Base-by-base conservation (phyloP, 164 flowering plant genomes). In the Amborella trichopoda region DNA sequence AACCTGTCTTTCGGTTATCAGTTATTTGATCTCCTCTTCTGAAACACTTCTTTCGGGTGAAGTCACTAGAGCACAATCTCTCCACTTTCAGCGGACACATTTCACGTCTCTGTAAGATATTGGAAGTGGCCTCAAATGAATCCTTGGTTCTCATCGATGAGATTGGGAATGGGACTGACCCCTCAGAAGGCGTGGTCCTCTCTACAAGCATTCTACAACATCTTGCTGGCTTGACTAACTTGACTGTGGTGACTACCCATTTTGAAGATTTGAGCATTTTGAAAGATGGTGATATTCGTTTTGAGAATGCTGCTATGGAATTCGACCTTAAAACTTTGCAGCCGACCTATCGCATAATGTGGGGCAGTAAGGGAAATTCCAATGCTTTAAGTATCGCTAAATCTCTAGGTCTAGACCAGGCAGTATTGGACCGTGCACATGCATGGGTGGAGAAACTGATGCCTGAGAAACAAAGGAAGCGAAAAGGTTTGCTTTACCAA, bases 11-110 rank as follows among this genome's bases (percentile, higher is more conserved):
- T 14, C 14, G 14, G 14, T 14, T 30, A 30, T 30, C 9, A 30
- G 23, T 46, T 52, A 28, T 50, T 59, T 44, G 46, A 16, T 46
- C 34, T 52, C 40, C 52, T 55, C 17, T 65, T 59, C 72, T 74
- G 62, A 67, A 53, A 56, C 66, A 55, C 48, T 52, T 50, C 30
- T 64, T 70, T 53, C 68, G 54, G 44, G 41, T 73, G 75, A 67
- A 90, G 97, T 90, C 95, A 23, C 68, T 86, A 55, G 97, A 86
- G 53, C 86, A 86, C 68, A 90, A 66, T 53, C 94, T 90, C 36
- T 90, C 97, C 49, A 90, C 97, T 33, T 90, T 90, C 57, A 90
- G 97, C 40, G 97, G 97, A 48, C 94, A 90, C 60, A 76, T 86
- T 46, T 73, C 79, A 26, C 73, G 84, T 57, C 61, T 90, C 62